Percentiles rank a stretch among this genome's conserved stretches.
Evolutionary conservation across 2,329 filamentous ascomycete genomes (phyloP).

Genomic region (Beauveria brongniartii): DNA sequence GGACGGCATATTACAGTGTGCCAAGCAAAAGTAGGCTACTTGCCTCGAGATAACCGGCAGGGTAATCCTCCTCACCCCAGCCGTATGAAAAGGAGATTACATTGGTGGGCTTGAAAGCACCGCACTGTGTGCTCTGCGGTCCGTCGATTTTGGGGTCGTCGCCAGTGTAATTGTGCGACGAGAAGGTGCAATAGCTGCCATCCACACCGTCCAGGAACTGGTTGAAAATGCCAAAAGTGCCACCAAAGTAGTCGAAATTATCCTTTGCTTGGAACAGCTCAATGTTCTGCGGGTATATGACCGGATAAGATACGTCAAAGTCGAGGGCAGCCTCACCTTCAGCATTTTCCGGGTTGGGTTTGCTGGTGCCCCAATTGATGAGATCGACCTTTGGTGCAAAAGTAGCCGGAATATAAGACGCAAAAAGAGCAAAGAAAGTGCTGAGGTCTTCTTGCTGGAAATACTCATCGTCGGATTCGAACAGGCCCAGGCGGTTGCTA

Average conservation of each 20-base stretch:
- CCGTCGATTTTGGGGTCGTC: constrained; percentile 33
- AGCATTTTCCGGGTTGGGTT: constrained; percentile 14
- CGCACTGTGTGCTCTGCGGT: constrained; percentile 36
- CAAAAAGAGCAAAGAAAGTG: constrained; percentile 26
- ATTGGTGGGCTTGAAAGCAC: constrained; percentile 13
- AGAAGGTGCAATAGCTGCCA: constrained; percentile 42
- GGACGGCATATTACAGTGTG: not conserved
- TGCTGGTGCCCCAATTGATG: constrained; percentile 18
- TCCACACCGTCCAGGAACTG: constrained; percentile 45
- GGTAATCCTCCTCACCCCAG: constrained; percentile 35
- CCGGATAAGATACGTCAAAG: too few species aligned
- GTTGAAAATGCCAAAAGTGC: constrained; percentile 25
- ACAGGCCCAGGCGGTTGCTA: constrained; percentile 33
- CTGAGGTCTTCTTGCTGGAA: constrained; percentile 33
- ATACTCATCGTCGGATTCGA: constrained; percentile 31
- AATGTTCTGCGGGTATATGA: too few species aligned
- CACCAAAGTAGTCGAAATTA: constrained; percentile 5
- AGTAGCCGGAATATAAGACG: constrained; percentile 27
- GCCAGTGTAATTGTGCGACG: constrained; percentile 32
- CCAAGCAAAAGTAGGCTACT: not conserved
- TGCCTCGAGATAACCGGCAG: constrained; percentile 30
- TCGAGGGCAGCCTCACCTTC: constrained; percentile 38
- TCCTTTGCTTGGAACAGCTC: constrained; percentile 14
- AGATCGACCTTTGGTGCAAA: constrained; percentile 27
- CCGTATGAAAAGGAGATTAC: constrained; percentile 38